Conservation (phyloP, 2,329 filamentous ascomycete genomes). For the Lasiodiplodia hormozganensis region DNA sequence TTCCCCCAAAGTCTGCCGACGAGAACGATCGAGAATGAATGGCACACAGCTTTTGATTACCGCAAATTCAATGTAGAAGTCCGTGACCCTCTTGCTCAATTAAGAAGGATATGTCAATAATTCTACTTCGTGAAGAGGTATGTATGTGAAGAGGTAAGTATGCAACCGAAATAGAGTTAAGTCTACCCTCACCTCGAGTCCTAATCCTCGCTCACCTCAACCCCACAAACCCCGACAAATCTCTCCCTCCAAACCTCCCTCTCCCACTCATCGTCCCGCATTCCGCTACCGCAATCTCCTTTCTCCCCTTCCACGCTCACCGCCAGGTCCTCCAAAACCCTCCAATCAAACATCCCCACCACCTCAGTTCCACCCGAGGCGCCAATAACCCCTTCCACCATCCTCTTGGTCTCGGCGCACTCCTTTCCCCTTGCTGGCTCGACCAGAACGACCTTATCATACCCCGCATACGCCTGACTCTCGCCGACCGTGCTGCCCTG, state of each 20-base stretch:
- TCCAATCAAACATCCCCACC: constrained; percentile 18
- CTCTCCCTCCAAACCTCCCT: neutral
- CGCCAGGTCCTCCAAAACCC: constrained; percentile 12
- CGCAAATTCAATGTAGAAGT: too few relatives aligned
- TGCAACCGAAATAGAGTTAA: neutral
- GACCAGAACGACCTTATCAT: neutral
- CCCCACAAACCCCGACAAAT: neutral
- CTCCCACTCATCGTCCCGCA: neutral
- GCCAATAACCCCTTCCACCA: neutral
- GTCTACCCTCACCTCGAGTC: neutral
- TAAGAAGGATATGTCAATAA: too few relatives aligned
- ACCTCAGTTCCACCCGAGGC: neutral
- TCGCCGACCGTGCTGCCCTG: constrained; percentile 12
- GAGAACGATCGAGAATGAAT: neutral
- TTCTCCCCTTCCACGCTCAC: neutral
- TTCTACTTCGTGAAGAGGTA: too few relatives aligned
- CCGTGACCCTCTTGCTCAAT: too few relatives aligned
- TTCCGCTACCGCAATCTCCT: too few relatives aligned
- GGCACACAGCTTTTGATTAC: too few relatives aligned
- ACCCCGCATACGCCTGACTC: constrained; percentile 13
- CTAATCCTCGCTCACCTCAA: neutral
- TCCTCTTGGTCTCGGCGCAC: neutral
- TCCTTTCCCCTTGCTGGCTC: neutral
- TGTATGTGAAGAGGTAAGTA: too few relatives aligned
- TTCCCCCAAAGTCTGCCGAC: too few relatives aligned